Base-by-base conservation (phyloP, 2,329 filamentous ascomycete genomes). In the Pseudocercospora fuligena region DNA sequence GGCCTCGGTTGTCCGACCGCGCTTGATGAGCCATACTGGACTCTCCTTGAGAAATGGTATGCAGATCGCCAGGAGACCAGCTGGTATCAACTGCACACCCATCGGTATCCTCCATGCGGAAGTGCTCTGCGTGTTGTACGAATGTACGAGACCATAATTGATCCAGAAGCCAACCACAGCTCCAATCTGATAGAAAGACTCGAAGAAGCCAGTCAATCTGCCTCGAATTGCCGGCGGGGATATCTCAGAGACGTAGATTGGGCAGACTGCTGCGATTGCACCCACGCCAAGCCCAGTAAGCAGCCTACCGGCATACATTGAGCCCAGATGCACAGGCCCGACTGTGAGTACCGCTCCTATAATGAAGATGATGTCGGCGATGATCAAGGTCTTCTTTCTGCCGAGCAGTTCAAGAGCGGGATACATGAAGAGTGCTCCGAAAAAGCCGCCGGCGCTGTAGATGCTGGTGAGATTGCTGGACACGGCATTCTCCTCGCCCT, bases 381-480 rank as follows among this genome's bases (percentile, higher is more conserved):
- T 75, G 67, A 84, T 81, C 14, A 87, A 78, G 12, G 83, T 83
- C 80, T 80, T 83, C 68, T 83, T 84, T 40, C 85, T 80, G 49
- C 85, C 84, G 43, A 85, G 77, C 21, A 79, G 77, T 68, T 86
- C 84, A 72, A 60, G 73, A 76, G 80, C 69, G 49, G 82, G 70
- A 70, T 80, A 84, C 69, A 81, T 82, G 70, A 84, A 79, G 1
- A 87, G 76, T 9, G 85, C 84, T 12, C 85, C 85, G 33, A 86
- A 84, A 53, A 87, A 84, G 1, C 83, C 84, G 19, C 85, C 85
- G 0, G 84, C 85, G n/a, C 77, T 78, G 62, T 79, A 64, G 1
- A 80, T 79, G n/a, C 77, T 79, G 6, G 83, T 85, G 68, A 87
- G 82, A 66, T 86, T 83, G 71, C 79, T 81, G 5, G 78, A 80